A percentile compares a stretch with the other conserved stretches of the same genome.
Evolutionary conservation across 2,329 filamentous ascomycete species (phyloP).

Genomic region (Microsporum audouinii): DNA sequence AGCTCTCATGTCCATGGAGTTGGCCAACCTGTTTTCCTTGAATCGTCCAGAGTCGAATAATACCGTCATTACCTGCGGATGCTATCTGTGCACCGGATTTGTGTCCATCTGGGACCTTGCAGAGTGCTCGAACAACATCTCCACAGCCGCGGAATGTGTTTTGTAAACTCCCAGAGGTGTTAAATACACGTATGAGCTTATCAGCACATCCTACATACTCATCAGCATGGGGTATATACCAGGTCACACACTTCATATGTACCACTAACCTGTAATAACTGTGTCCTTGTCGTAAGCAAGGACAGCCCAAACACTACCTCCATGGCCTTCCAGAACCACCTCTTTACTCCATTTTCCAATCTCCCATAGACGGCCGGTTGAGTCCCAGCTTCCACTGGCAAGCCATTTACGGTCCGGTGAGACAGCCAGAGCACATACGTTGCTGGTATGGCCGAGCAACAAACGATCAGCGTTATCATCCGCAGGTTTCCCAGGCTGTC

Average conservation of each 20-base stretch:
- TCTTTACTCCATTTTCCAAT: conserved; percentile 75
- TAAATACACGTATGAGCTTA: conserved; percentile 74
- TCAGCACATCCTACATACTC: conserved; percentile 60
- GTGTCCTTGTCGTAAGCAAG: conserved; percentile 68
- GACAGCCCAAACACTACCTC: conserved; percentile 82
- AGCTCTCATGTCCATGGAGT: conserved; percentile 81
- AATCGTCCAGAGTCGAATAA: conserved; percentile 77
- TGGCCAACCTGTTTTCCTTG: conserved; percentile 65
- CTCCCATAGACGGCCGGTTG: conserved; percentile 73
- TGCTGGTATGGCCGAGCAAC: conserved; percentile 73
- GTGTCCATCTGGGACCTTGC: conserved; percentile 63
- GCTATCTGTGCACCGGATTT: conserved; percentile 82
- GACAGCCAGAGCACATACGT: conserved; percentile 78
- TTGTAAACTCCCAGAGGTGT: conserved; percentile 51
- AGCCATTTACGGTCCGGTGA: conserved; percentile 60
- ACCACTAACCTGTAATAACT: conserved; percentile 55
- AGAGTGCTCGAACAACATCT: conserved; percentile 81
- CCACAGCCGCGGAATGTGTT: conserved; percentile 57
- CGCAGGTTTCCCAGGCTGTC: conserved; percentile 54
- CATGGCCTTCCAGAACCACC: conserved; percentile 60
- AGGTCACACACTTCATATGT: not conserved
- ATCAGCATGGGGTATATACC: conserved; percentile 1
- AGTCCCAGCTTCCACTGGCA: conserved; percentile 91
- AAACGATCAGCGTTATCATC: conserved; percentile 74
- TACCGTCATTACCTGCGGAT: conserved; percentile 83